These are phyloP conservation scores for Eucalyptus pumila DNA, from an alignment of 345 rosid genomes.

Conservation along the genomic window DNA sequence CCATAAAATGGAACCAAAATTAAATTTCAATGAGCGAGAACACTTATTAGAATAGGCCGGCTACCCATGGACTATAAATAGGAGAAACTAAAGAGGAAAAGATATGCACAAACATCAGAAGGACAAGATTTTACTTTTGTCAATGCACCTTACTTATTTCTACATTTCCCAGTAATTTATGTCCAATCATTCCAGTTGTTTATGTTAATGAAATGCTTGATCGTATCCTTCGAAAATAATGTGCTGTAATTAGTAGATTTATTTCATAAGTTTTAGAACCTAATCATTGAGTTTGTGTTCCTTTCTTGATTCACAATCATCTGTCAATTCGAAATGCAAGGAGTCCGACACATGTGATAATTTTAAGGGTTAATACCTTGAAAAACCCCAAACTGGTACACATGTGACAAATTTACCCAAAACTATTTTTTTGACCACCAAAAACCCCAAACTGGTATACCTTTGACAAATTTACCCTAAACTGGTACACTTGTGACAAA, in stretches of 20 bases:
- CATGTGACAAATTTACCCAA: no score
- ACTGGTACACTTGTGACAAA: no score
- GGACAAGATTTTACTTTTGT: not conserved
- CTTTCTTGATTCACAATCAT: not conserved
- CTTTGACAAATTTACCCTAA: no score
- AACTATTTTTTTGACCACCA: no score
- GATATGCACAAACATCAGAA: not conserved
- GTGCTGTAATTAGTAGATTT: not conserved
- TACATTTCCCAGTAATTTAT: not conserved
- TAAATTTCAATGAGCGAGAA: not conserved
- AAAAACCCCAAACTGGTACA: no score
- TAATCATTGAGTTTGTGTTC: not conserved
- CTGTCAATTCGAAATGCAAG: no score
- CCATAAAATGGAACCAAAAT: not conserved
- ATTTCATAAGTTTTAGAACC: no score
- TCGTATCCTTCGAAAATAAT: not conserved
- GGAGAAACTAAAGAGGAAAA: not conserved
- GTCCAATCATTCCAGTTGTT: not conserved
- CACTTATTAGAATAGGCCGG: not conserved
- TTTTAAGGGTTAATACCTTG: no score
- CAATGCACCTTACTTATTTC: not conserved
- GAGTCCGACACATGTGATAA: no score
- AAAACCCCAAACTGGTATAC: no score
- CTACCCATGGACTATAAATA: not conserved
- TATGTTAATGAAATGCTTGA: not conserved